A percentile compares a stretch with the other conserved stretches of the same genome.
Conservation (phyloP, 2,329 filamentous ascomycete species). For the Aureobasidium vineae region DNA sequence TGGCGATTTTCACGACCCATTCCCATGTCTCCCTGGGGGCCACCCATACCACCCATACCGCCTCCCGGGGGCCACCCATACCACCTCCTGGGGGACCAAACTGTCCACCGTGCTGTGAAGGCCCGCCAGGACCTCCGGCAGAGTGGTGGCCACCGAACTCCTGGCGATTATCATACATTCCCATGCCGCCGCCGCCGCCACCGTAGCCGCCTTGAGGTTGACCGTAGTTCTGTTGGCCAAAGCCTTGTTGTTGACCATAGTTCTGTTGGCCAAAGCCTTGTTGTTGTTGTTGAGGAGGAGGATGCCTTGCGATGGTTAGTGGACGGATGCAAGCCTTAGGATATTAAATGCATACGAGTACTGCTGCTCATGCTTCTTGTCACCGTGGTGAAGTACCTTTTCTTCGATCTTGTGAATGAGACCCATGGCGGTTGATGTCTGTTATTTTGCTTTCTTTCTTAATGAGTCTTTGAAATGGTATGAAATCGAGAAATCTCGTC, state of each 20-base stretch:
- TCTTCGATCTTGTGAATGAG: conserved; percentile 25
- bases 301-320: background rate
- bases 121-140: background rate
- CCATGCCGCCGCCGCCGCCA: conserved; percentile 7
- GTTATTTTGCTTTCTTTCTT: background rate
- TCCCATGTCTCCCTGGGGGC: background rate
- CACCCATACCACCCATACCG: conserved; percentile 10
- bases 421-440: conserved; percentile 12
- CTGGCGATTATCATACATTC: conserved; percentile 5
- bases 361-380: conserved; percentile 16
- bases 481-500: background rate
- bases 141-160: conserved; percentile 6
- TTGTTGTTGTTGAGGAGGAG: conserved; percentile 7
- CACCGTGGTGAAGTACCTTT: conserved; percentile 24
- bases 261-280: conserved; percentile 1
- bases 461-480: background rate
- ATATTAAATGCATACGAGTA: background rate
- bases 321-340: background rate
- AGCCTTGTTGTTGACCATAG: conserved; percentile 16
- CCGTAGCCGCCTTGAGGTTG: conserved; percentile 14
- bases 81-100: conserved; percentile 2
- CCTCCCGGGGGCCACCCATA: background rate
- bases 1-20: conserved; percentile 6
- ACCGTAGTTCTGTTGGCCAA: background rate
- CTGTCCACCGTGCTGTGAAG: background rate